Percentiles rank a stretch among this genome's conserved stretches.
Conservation (phyloP, 2,329 filamentous ascomycete genomes). For the Cyclaneusma minus region DNA sequence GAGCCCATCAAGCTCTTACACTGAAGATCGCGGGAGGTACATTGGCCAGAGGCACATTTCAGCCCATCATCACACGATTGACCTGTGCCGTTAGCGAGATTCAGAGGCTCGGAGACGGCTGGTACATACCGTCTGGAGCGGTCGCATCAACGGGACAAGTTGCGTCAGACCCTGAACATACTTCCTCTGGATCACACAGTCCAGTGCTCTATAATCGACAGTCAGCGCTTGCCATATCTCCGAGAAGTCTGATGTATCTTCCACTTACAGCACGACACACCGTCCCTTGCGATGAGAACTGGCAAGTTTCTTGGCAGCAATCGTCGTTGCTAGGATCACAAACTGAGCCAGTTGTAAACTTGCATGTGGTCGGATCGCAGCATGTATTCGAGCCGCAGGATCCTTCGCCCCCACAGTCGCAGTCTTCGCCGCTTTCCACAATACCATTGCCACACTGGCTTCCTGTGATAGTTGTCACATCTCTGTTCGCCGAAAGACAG, state of each 20-base stretch:
- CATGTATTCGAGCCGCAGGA: constrained; percentile 64
- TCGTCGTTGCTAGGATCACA: constrained; percentile 76
- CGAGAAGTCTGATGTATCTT: too few species aligned
- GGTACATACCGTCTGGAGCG: constrained; percentile 42
- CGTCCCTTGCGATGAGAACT: constrained; percentile 48
- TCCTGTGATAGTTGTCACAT: constrained; percentile 66
- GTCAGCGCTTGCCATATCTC: too few species aligned
- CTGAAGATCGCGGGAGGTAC: constrained; percentile 80
- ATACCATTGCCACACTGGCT: constrained; percentile 93
- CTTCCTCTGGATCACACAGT: constrained; percentile 72
- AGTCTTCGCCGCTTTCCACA: constrained; percentile 85
- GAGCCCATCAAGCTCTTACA: constrained; percentile 74
- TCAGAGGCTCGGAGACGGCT: neutral
- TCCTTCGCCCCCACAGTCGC: constrained; percentile 72
- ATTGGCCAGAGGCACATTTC: constrained; percentile 80
- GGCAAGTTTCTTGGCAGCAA: constrained; percentile 55
- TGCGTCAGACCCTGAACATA: constrained; percentile 56
- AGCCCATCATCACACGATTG: constrained; percentile 56
- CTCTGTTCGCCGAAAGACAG: constrained; percentile 76
- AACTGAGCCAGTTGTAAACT: constrained; percentile 53
- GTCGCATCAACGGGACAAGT: constrained; percentile 61
- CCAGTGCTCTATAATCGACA: too few species aligned
- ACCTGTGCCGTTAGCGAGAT: constrained; percentile 22
- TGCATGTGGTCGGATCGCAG: constrained; percentile 78
- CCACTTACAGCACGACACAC: constrained; percentile 70